Percentiles rank a stretch among this genome's conserved stretches.
These are phyloP conservation scores for Oryza longistaminata DNA, from an alignment of 176 grass and related monocot genomes.

Conservation along the genomic window DNA sequence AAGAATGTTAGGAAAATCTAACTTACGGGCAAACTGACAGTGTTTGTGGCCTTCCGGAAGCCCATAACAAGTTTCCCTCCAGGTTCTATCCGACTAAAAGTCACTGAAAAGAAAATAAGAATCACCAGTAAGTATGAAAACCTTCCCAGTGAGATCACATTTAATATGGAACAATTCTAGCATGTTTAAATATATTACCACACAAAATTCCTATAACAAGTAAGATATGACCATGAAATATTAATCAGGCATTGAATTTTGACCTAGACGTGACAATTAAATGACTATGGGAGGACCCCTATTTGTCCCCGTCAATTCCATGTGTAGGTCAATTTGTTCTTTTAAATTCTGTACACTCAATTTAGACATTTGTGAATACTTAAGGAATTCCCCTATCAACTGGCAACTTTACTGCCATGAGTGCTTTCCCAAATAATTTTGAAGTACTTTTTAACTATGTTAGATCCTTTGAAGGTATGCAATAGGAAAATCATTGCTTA, in stretches of 20 bases:
- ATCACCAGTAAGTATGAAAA: conserved; percentile 23
- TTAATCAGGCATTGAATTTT: not conserved
- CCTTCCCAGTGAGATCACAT: conserved; percentile 25
- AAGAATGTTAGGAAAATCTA: conserved; percentile 21
- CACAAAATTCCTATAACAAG: not conserved
- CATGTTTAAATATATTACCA: conserved; percentile 7
- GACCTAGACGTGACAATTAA: not conserved
- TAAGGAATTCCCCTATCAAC: not conserved
- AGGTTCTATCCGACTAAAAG: conserved; percentile 98
- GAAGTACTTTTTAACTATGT: not conserved
- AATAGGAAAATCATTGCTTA: not conserved
- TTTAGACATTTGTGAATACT: not conserved
- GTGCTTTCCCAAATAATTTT: conserved; percentile 6
- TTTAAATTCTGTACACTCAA: not conserved
- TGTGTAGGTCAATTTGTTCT: not conserved
- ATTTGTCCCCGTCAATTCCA: conserved; percentile 2
- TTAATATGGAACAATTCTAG: not conserved
- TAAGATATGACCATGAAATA: conserved; percentile 1
- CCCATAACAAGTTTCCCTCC: conserved; percentile 99
- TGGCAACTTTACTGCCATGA: not conserved
- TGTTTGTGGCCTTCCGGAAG: conserved; percentile 96
- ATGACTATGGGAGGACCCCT: not conserved
- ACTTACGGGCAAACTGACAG: conserved; percentile 76
- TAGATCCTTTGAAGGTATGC: not conserved
- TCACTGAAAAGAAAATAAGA: conserved; percentile 60